Percentiles rank a stretch among this genome's conserved stretches.
phyloP scores from a whole-genome alignment of 805 yeast genomes.

The Saturnispora hagleri region DNA sequence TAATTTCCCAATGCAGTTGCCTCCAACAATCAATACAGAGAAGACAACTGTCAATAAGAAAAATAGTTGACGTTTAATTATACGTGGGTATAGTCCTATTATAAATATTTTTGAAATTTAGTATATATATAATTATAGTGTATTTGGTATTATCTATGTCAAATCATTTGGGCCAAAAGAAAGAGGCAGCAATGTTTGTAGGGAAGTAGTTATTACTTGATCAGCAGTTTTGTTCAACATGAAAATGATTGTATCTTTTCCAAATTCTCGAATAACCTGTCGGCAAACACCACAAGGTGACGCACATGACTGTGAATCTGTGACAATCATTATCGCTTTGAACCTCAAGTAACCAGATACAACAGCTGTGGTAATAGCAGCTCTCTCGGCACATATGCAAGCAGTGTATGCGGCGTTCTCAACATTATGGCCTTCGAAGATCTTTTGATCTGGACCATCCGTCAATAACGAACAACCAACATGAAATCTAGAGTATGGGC shows the following conservation, averaged over 20 bases:
- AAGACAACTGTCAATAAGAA: not conserved
- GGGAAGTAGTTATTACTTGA: slow-evolving; percentile 34
- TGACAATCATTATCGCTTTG: slow-evolving; percentile 57
- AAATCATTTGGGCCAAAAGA: slow-evolving; percentile 82
- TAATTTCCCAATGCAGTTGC: not conserved
- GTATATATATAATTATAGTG: not conserved
- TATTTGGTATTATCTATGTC: slow-evolving; percentile 6
- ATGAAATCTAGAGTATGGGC: slow-evolving; percentile 67
- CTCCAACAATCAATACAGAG: not conserved
- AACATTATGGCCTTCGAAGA: slow-evolving; percentile 70
- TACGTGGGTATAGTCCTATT: slow-evolving; percentile 1
- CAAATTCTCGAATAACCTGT: slow-evolving; percentile 81
- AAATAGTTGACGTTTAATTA: not conserved
- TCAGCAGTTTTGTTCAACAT: slow-evolving; percentile 58
- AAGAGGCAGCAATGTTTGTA: slow-evolving; percentile 64
- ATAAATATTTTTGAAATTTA: not conserved
- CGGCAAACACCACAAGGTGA: slow-evolving; percentile 95
- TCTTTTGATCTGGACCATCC: slow-evolving; percentile 37
- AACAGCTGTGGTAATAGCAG: slow-evolving; percentile 52
- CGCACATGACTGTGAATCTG: slow-evolving; percentile 49
- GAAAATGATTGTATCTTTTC: slow-evolving; percentile 44
- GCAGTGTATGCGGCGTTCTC: slow-evolving; percentile 90
- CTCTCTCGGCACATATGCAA: slow-evolving; percentile 68
- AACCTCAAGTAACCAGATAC: slow-evolving; percentile 34
- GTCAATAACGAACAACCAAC: slow-evolving; percentile 77